These are phyloP conservation scores for Sporisorium graminicola DNA, from an alignment of 1,284 basidiomycete genomes.

Conservation along the genomic window DNA sequence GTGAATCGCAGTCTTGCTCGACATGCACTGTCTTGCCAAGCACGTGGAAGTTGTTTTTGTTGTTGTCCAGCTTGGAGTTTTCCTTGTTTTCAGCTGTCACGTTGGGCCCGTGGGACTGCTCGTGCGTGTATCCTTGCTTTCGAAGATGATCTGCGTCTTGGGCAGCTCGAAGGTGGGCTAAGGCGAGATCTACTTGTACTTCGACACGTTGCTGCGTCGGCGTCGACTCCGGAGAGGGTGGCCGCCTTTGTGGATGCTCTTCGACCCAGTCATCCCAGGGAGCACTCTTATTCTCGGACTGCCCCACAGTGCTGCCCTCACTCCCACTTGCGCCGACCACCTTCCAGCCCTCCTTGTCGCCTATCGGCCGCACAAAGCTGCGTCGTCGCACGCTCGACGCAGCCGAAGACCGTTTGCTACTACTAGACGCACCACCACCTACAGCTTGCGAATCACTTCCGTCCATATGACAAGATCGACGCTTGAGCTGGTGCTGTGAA, in stretches of 20 bases:
- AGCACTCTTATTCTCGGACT: conserved; percentile 1
- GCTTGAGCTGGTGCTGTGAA: conserved; percentile 18
- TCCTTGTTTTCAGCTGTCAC: conserved; percentile 3
- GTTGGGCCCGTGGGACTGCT: neutral
- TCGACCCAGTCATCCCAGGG: conserved; percentile 16
- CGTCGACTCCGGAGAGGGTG: neutral
- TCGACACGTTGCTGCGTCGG: conserved; percentile 6
- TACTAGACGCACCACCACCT: neutral
- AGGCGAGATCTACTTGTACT: conserved; percentile 19
- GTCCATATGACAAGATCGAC: conserved; percentile 25
- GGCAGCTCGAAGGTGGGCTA: conserved; percentile 17
- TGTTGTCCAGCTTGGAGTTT: neutral
- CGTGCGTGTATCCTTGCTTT: neutral
- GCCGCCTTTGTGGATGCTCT: conserved; percentile 3
- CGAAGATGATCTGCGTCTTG: conserved; percentile 15
- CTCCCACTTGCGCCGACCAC: conserved; percentile 2
- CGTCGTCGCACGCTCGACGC: conserved; percentile 5
- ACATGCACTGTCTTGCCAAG: neutral
- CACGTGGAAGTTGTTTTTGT: neutral
- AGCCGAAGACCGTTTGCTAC: conserved; percentile 27
- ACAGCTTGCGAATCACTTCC: neutral
- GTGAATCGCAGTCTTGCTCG: neutral
- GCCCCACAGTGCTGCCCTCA: neutral
- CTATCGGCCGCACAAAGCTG: conserved; percentile 16
- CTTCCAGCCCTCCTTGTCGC: conserved; percentile 25